These are phyloP conservation scores for Colletotrichum sp. DNA, from an alignment of 2,329 filamentous ascomycete species.

Conservation along the genomic window DNA sequence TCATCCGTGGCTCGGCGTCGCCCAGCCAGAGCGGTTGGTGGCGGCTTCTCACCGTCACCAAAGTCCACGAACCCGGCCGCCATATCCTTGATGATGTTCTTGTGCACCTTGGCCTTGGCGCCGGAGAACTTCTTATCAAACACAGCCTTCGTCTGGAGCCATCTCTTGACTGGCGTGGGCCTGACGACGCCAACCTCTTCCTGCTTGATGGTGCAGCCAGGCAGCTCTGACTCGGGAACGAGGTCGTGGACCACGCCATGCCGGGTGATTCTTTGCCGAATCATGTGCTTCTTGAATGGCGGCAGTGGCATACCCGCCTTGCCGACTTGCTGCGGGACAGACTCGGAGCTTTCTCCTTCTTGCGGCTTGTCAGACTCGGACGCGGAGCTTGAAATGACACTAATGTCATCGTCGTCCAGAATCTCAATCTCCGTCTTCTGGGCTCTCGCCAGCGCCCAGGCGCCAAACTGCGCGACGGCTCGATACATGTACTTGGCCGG, in stretches of 20 bases:
- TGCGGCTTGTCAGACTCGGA: slow-evolving; percentile 40
- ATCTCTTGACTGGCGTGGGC: slow-evolving; percentile 78
- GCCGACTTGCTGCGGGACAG: slow-evolving; percentile 61
- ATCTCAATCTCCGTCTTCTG: slow-evolving; percentile 84
- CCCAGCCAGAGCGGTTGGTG: slow-evolving; percentile 82
- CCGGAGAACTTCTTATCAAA: slow-evolving; percentile 78
- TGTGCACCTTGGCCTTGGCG: slow-evolving; percentile 74
- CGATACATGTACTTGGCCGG: slow-evolving; percentile 97
- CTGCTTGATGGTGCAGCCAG: slow-evolving; percentile 66
- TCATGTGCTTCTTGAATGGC: slow-evolving; percentile 84
- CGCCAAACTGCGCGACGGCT: slow-evolving; percentile 89
- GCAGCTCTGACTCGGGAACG: slow-evolving; percentile 66
- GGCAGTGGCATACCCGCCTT: slow-evolving; percentile 86
- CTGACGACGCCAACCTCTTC: slow-evolving; percentile 81
- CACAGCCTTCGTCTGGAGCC: slow-evolving; percentile 75
- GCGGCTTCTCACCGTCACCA: slow-evolving; percentile 75
- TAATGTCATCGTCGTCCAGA: slow-evolving; percentile 77
- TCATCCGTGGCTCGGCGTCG: slow-evolving; percentile 59
- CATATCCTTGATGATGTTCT: slow-evolving; percentile 75
- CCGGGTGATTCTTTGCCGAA: slow-evolving; percentile 83
- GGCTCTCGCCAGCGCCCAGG: slow-evolving; percentile 85
- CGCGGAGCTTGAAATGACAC: slow-evolving; percentile 70
- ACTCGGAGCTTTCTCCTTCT: slow-evolving; percentile 24
- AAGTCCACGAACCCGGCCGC: slow-evolving; percentile 74
- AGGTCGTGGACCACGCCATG: slow-evolving; percentile 78